A percentile compares a stretch with the other conserved stretches of the same genome.
phyloP scores from a whole-genome alignment of 164 flowering plant genomes.

The Protea cynaroides region DNA sequence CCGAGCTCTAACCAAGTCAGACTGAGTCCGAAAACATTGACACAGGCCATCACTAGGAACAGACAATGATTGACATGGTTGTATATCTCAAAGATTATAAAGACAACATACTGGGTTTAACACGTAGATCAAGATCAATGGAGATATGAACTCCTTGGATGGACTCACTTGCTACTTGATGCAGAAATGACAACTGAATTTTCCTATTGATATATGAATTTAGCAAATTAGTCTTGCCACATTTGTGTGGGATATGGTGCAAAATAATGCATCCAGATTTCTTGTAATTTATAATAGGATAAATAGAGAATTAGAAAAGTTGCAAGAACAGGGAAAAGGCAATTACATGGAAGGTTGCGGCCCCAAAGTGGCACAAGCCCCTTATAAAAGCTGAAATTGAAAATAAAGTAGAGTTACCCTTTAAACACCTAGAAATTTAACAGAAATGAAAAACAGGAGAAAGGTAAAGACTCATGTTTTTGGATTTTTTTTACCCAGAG shows the following conservation, averaged over 20 bases:
- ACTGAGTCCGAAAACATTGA: too few species aligned
- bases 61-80: too few species aligned
- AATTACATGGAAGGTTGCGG: conserved; percentile 85
- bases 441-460: not conserved
- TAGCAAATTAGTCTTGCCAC: not conserved
- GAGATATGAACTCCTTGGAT: too few species aligned
- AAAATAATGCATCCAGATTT: not conserved
- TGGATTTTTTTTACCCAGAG: conserved; percentile 43
- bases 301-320: not conserved
- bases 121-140: too few species aligned
- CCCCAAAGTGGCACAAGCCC: conserved; percentile 89
- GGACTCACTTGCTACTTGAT: too few species aligned
- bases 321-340: not conserved
- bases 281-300: not conserved
- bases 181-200: too few species aligned
- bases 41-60: too few species aligned
- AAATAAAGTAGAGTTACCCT: not conserved
- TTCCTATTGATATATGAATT: too few species aligned
- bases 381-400: conserved; percentile 60
- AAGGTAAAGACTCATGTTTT: not conserved
- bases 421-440: not conserved
- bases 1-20: too few species aligned
- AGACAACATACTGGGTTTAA: too few species aligned
- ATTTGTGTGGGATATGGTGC: not conserved
- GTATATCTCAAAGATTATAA: too few species aligned